These are phyloP conservation scores for Podaxis sp. DNA, from an alignment of 768 basidiomycete species.

Conservation along the genomic window DNA sequence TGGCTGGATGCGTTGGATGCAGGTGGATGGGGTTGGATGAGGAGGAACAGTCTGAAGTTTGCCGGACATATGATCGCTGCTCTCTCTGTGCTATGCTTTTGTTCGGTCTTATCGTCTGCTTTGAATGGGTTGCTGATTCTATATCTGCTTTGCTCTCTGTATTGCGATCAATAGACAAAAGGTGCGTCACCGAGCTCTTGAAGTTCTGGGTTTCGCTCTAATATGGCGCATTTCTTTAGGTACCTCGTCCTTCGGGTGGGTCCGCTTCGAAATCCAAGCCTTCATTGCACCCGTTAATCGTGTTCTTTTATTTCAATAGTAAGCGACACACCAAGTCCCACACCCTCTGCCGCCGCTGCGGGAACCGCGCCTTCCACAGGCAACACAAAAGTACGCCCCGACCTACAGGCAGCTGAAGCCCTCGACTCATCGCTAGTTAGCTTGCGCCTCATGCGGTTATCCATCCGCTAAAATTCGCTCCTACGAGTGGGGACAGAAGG, in stretches of 20 bases:
- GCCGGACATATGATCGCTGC: background rate
- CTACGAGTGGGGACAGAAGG: conserved; percentile 98
- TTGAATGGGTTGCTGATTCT: background rate
- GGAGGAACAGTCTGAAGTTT: background rate
- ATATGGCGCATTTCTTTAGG: conserved; percentile 42
- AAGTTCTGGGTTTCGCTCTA: conserved; percentile 4
- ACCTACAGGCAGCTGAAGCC: background rate
- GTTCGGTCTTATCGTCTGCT: background rate
- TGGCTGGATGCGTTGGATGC: conserved; percentile 15
- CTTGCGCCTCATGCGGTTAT: conserved; percentile 95
- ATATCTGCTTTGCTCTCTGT: conserved; percentile 13
- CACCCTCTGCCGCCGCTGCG: conserved; percentile 97
- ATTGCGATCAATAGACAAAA: conserved; percentile 64
- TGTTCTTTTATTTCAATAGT: conserved; percentile 42
- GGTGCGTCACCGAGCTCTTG: conserved; percentile 46
- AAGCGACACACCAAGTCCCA: conserved; percentile 97
- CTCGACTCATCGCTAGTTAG: conserved; percentile 38
- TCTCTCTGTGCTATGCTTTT: background rate
- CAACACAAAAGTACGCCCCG: conserved; percentile 88
- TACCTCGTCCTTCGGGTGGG: conserved; percentile 95
- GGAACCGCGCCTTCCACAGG: conserved; percentile 93
- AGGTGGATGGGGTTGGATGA: conserved; percentile 13
- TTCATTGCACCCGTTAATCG: background rate
- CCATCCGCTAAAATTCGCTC: conserved; percentile 94
- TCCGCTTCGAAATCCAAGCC: conserved; percentile 22